Percentiles rank a stretch among this genome's conserved stretches.
Conservation (phyloP, 176 grass and related monocot genomes). For the Eleusine coracana region DNA sequence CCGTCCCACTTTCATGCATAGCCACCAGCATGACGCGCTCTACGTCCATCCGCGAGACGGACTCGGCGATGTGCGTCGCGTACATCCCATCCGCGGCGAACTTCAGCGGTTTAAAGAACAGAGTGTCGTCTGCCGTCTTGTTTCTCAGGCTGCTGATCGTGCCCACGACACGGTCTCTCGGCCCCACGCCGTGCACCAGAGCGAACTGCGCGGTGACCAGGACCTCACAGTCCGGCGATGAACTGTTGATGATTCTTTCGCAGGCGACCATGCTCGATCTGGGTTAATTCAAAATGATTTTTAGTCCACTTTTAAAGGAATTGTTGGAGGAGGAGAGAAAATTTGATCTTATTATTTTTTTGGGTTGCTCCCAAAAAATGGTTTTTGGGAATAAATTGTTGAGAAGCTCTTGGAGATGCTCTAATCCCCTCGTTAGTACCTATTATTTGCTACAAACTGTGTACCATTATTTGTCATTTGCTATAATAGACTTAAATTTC, state of each 20-base stretch:
- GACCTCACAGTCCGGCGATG: slow-evolving; percentile 45
- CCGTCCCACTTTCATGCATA: too few species aligned
- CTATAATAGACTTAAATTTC: too few species aligned
- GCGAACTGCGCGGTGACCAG: slow-evolving; percentile 44
- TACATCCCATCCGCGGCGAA: slow-evolving; percentile 37
- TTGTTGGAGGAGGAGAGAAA: too few species aligned
- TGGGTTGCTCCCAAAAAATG: too few species aligned
- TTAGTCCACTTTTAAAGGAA: too few species aligned
- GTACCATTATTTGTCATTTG: too few species aligned
- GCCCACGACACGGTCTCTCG: slow-evolving; percentile 10
- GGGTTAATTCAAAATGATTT: too few species aligned
- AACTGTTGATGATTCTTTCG: slow-evolving; percentile 24
- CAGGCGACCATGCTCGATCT: slow-evolving; percentile 46
- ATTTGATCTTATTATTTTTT: too few species aligned
- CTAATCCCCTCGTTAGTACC: too few species aligned
- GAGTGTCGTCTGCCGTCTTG: slow-evolving; percentile 24
- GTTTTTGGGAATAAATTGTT: too few species aligned
- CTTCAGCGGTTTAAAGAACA: slow-evolving; percentile 48
- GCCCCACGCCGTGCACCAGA: background rate
- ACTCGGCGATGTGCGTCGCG: background rate
- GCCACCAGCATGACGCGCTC: background rate
- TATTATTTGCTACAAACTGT: too few species aligned
- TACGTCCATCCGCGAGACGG: background rate
- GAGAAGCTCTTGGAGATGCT: too few species aligned
- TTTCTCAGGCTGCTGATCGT: slow-evolving; percentile 56